Percentiles rank a stretch among this genome's conserved stretches.
phyloP scores from a whole-genome alignment of 768 basidiomycete species.

The Leccinum sublutescens region DNA sequence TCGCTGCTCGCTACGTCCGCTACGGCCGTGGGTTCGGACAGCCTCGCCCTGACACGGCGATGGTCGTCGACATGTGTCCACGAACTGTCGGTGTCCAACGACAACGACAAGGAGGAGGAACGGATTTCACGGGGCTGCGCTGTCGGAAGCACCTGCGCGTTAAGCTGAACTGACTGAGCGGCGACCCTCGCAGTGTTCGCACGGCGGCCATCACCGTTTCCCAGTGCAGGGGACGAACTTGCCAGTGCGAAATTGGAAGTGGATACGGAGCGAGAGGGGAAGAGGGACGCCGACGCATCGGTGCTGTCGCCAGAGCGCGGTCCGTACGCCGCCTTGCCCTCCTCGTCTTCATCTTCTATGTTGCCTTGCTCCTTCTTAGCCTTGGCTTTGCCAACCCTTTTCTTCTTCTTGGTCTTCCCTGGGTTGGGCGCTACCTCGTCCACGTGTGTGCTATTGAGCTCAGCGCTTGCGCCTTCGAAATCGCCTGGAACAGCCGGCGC shows the following conservation, averaged over 20 bases:
- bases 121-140: slow-evolving; percentile 26
- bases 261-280: background rate
- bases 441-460: background rate
- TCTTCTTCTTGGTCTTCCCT: slow-evolving; percentile 39
- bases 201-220: slow-evolving; percentile 1
- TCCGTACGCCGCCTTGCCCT: slow-evolving; percentile 11
- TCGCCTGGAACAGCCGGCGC: slow-evolving; percentile 11
- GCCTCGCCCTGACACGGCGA: slow-evolving; percentile 22
- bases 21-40: slow-evolving; percentile 17
- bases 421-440: slow-evolving; percentile 25
- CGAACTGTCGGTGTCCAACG: slow-evolving; percentile 53
- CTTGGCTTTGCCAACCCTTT: slow-evolving; percentile 5
- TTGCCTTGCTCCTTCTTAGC: background rate
- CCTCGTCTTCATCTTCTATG: slow-evolving; percentile 3
- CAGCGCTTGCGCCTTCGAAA: slow-evolving; percentile 3
- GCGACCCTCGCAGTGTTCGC: slow-evolving; percentile 1
- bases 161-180: background rate
- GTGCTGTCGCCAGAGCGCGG: slow-evolving; percentile 18
- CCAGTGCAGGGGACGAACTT: background rate
- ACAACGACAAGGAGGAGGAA: slow-evolving; percentile 15
- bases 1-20: slow-evolving; percentile 47
- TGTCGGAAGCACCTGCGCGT: background rate
- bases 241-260: background rate
- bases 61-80: slow-evolving; percentile 69
- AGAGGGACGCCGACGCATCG: slow-evolving; percentile 11